Evolutionary conservation across 2,329 filamentous ascomycete genomes (phyloP), one percentile per base, ranked within the genome.

Genomic region (Fusarium sambucinum): DNA sequence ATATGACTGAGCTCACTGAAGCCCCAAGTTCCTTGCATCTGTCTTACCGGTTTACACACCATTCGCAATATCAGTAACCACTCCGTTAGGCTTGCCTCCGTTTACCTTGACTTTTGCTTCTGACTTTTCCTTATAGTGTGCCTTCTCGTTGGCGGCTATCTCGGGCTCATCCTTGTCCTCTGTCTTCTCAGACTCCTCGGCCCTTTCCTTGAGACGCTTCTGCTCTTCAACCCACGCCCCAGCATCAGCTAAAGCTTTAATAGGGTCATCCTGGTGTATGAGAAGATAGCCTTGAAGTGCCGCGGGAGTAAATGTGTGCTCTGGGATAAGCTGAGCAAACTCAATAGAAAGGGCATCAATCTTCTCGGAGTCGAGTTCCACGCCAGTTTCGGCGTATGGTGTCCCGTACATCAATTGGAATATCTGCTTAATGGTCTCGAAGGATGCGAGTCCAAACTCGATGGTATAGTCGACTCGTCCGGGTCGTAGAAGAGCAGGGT

Each of bases 211-310:
- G 17, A 46, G 16, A 4, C 19, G 25, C 21, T 64, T 21, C 21
- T 68, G 51, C 14, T 65, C 27, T 6, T 48, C 32, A 14, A 68
- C 64, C 66, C 66, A 68, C 13, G 17, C 21, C 13, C 38, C 35
- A 4, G 37, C 50, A 8, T 44, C 33, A 32, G 41, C 53, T 13
- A 69, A 30, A 46, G 66, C 66, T 21, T 45, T 57, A 25, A 46
- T 10, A 1, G 61, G 66, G 5, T 66, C 52, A 42, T 67, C 57
- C 13, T 63, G 66, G 16, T 69, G 38, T 19, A 40, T 59, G 1
- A 71, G 68, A 1, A 71, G 37, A 48, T 54, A 71, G 5, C 69
- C 68, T 38, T 71, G 69, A 5, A 71, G 55, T 4, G 59, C 68
- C 6, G 69, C 69, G 19, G 69, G 68, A 6, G 61, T 69, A 12